Evolutionary conservation across 1,284 basidiomycete species (phyloP).

Genomic region (Cryptococcus deneoformans): DNA sequence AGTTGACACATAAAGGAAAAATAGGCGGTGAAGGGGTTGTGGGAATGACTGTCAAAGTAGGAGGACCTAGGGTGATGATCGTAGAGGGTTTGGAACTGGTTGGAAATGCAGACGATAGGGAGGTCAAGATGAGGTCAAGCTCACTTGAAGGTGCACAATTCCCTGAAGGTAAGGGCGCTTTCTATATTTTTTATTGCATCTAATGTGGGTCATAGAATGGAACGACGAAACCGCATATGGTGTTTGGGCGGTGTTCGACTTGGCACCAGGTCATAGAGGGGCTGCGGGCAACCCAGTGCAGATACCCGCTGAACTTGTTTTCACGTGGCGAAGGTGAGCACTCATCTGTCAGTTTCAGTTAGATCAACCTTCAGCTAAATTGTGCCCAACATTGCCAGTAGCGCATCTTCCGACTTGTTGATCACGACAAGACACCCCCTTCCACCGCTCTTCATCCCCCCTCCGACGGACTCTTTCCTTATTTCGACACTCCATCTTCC

Average conservation of each 20-base stretch:
- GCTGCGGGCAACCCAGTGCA: slow-evolving; percentile 1
- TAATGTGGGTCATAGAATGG: slow-evolving; percentile 10
- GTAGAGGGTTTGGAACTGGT: slow-evolving; percentile 14
- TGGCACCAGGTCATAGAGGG: slow-evolving; percentile 12
- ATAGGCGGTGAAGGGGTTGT: slow-evolving; percentile 10
- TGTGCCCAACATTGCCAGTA: not conserved
- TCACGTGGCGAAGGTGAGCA: slow-evolving; percentile 25
- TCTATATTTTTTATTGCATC: slow-evolving; percentile 1
- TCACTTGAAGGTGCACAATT: slow-evolving; percentile 11
- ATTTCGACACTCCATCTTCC: slow-evolving; percentile 19
- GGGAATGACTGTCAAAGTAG: slow-evolving; percentile 9
- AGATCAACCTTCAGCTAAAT: too few relatives aligned
- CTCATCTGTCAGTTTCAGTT: slow-evolving; percentile 8
- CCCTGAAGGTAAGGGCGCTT: slow-evolving; percentile 13
- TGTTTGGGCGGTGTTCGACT: slow-evolving; percentile 19
- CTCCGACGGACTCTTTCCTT: slow-evolving; percentile 33
- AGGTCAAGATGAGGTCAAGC: slow-evolving; percentile 9
- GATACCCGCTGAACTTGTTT: slow-evolving; percentile 17
- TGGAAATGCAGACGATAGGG: slow-evolving; percentile 3
- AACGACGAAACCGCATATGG: slow-evolving; percentile 15
- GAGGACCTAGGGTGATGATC: slow-evolving; percentile 10
- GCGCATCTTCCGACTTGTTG: slow-evolving; percentile 4
- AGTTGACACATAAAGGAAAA: slow-evolving; percentile 8
- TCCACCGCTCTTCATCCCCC: not conserved
- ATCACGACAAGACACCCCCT: slow-evolving; percentile 7